phyloP scores from a whole-genome alignment of 1,284 basidiomycete genomes.

The Wallemia mellicola region DNA sequence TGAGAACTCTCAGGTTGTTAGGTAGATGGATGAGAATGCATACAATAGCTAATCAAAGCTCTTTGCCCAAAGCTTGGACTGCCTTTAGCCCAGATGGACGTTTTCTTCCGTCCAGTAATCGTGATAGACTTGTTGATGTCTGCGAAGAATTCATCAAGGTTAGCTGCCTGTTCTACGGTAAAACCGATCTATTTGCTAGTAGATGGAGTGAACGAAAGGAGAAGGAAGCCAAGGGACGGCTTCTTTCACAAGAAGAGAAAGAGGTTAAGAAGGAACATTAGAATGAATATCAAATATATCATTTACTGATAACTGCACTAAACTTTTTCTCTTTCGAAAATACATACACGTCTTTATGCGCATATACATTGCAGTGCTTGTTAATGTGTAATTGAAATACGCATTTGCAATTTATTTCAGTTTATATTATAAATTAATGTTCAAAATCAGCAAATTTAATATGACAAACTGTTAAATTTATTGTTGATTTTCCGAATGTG shows the following conservation, averaged over 20 bases:
- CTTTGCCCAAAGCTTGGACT: slow-evolving; percentile 16
- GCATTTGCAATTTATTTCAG: too few species aligned
- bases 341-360: too few species aligned
- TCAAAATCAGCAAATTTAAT: too few species aligned
- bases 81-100: slow-evolving; percentile 12
- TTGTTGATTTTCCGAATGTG: too few species aligned
- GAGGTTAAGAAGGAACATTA: slow-evolving; percentile 10
- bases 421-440: too few species aligned
- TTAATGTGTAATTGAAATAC: too few species aligned
- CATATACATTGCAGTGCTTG: too few species aligned
- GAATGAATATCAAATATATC: too few species aligned
- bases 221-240: slow-evolving; percentile 10
- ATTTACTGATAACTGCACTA: too few species aligned
- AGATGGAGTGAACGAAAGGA: slow-evolving; percentile 15
- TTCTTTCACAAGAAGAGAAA: slow-evolving; percentile 14
- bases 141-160: slow-evolving; percentile 16
- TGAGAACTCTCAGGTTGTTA: too few species aligned
- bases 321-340: too few species aligned
- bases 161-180: slow-evolving; percentile 8
- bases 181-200: slow-evolving; percentile 11
- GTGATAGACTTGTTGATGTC: slow-evolving; percentile 18
- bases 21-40: slow-evolving; percentile 17
- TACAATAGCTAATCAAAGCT: slow-evolving; percentile 13
- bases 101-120: slow-evolving; percentile 14
- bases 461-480: too few species aligned